Base-by-base conservation (phyloP, 1,139 yeast genomes). In the Pichiaceae sp. region DNA sequence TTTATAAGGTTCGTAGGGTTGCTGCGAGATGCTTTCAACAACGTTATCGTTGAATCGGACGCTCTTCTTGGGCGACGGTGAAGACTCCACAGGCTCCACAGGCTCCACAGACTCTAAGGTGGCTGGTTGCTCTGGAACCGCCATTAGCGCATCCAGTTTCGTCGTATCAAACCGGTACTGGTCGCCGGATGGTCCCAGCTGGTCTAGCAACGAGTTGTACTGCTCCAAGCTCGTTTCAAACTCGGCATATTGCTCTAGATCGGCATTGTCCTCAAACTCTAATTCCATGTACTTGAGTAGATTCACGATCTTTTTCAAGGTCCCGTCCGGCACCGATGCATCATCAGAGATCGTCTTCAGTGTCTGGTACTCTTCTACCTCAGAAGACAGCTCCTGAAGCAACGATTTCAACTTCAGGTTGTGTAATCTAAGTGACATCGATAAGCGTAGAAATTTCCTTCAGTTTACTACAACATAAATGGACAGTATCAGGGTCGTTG, bases 401-500 rank as follows among this genome's bases (percentile, higher is more conserved):
- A 45, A 36, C 16, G 45, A 42, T 30, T 37, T 33, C 4, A 46
- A 39, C 32, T 41, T 47, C 15, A 45, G 20, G 21, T 46, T 36
- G 31, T 46, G 50, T 15, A 43, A 42, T 6, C 46, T 42, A 9
- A 43, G 23, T 3, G 36, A 18, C 36, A 33, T 33, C 16, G 19
- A 21, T 21, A 21, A 21, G 24, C 24, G 24, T 7, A 25, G n/a
- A 25, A 25, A 25, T 5, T 12, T 14, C 6, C 28, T 14, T 14
- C 28, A 7, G 7, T 12, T 12, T 15, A 8, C 8, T 14, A 11
- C 28, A 11, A 6, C 28, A 25, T 12, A 25, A 11, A 66, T 66
- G 52, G 75, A 72, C 34, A 68, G 76, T 2, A 69, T 84, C 29
- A 56, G 93, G 41, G 79, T 91, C 1, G 95, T 86, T 2, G 81